phyloP scores from a whole-genome alignment of 345 rosid genomes.

The Durio zibethinus region DNA sequence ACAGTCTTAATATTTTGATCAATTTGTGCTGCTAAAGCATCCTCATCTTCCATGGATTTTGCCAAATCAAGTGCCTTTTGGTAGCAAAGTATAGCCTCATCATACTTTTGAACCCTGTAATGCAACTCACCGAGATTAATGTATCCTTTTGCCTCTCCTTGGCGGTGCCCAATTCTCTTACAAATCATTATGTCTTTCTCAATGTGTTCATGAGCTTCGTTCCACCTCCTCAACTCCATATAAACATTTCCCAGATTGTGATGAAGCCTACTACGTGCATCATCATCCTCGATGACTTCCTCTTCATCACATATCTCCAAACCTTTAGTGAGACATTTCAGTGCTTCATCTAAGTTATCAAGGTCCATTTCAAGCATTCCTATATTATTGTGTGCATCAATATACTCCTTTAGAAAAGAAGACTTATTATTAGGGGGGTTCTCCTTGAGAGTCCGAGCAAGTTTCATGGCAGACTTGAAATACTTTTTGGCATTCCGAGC shows the following conservation, averaged over 20 bases:
- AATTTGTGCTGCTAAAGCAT: conserved; percentile 60
- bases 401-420: conserved; percentile 75
- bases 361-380: conserved; percentile 91
- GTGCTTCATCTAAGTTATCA: conserved; percentile 74
- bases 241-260: conserved; percentile 84
- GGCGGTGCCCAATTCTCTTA: conserved; percentile 58
- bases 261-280: conserved; percentile 81
- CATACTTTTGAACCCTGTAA: conserved; percentile 68
- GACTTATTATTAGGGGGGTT: conserved; percentile 51
- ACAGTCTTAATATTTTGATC: conserved; percentile 59
- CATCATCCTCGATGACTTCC: conserved; percentile 71
- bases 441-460: conserved; percentile 60
- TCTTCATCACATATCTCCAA: conserved; percentile 83
- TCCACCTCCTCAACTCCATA: conserved; percentile 71
- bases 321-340: conserved; percentile 52
- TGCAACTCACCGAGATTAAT: conserved; percentile 91
- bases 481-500: conserved; percentile 79
- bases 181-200: conserved; percentile 82
- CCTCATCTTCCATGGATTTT: conserved; percentile 91
- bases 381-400: conserved; percentile 86
- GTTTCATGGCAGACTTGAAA: conserved; percentile 75
- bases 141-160: conserved; percentile 96
- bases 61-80: conserved; percentile 72
- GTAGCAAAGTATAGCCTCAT: conserved; percentile 70
- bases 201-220: conserved; percentile 62